Conservation (phyloP, 352 stramenopile genomes). For the Sclerospora graminicola region DNA sequence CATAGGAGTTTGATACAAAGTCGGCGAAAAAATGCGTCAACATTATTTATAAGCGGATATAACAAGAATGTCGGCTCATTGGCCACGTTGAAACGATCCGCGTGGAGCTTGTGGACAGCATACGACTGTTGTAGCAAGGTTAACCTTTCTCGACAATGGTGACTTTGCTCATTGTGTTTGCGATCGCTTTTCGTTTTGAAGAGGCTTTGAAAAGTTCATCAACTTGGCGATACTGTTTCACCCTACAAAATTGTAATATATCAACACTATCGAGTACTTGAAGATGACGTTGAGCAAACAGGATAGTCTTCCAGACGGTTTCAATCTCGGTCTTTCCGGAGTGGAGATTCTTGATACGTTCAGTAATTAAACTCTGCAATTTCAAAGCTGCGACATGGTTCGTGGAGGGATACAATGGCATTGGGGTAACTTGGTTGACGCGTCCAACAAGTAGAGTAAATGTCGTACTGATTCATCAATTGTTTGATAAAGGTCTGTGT, state of each 20-base stretch:
- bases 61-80: slow-evolving; percentile 71
- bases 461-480: slow-evolving; percentile 10
- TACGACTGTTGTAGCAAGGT: slow-evolving; percentile 79
- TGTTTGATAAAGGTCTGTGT: slow-evolving; percentile 17
- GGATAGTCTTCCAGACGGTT: slow-evolving; percentile 27
- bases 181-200: slow-evolving; percentile 4
- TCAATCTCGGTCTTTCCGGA: slow-evolving; percentile 20
- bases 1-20: slow-evolving; percentile 13
- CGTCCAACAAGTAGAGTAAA: slow-evolving; percentile 9
- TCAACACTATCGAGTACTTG: slow-evolving; percentile 47
- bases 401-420: slow-evolving; percentile 35
- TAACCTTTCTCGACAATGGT: slow-evolving; percentile 20
- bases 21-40: slow-evolving; percentile 41
- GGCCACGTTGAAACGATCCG: slow-evolving; percentile 54
- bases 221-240: slow-evolving; percentile 48
- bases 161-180: slow-evolving; percentile 10
- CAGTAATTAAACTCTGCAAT: slow-evolving; percentile 15
- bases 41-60: slow-evolving; percentile 47
- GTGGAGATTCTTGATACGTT: slow-evolving; percentile 1
- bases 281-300: slow-evolving; percentile 29
- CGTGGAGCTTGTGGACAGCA: slow-evolving; percentile 63
- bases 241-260: slow-evolving; percentile 63
- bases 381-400: slow-evolving; percentile 42
- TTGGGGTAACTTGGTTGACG: slow-evolving; percentile 11
- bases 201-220: slow-evolving; percentile 25